Evolutionary conservation across 257 asterid species (phyloP).

Genomic region (Avicennia marina): DNA sequence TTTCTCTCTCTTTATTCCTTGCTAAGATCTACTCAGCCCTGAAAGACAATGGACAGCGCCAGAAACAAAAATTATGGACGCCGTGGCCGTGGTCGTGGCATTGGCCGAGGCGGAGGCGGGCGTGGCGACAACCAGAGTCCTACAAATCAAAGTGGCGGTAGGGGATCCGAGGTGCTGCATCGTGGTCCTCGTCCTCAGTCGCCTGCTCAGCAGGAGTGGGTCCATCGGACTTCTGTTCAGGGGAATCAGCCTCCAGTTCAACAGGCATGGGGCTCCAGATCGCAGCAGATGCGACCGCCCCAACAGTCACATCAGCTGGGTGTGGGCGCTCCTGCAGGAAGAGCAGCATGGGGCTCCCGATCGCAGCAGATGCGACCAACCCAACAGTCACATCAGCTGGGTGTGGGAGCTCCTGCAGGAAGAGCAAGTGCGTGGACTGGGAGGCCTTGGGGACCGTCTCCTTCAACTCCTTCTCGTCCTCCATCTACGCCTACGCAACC

Average conservation of each 20-base stretch:
- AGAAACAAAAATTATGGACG: conserved; percentile 20
- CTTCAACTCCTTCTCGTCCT: conserved; percentile 20
- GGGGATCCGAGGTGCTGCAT: neutral
- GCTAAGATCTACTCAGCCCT: too few species aligned
- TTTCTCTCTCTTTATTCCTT: too few species aligned
- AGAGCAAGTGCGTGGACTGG: conserved; percentile 19
- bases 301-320: conserved; percentile 15
- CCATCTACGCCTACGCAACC: neutral
- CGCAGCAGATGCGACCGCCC: neutral
- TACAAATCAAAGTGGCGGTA: conserved; percentile 23
- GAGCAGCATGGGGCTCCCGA: too few species aligned
- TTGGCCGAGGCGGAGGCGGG: conserved; percentile 14
- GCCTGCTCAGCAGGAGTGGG: conserved; percentile 22
- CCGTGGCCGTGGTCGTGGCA: conserved; percentile 10
- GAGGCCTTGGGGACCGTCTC: conserved; percentile 23
- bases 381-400: conserved; percentile 14
- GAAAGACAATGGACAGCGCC: conserved; percentile 21
- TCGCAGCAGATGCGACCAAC: neutral
- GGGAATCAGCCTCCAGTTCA: conserved; percentile 7
- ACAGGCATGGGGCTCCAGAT: conserved; percentile 6
- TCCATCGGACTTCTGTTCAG: conserved; percentile 18
- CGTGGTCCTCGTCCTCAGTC: conserved; percentile 12
- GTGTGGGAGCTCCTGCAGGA: conserved; percentile 17
- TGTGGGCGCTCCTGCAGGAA: conserved; percentile 17
- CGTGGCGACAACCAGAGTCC: conserved; percentile 11